These are phyloP conservation scores for Rutstroemia sp. DNA, from an alignment of 2,329 filamentous ascomycete species.

Conservation along the genomic window DNA sequence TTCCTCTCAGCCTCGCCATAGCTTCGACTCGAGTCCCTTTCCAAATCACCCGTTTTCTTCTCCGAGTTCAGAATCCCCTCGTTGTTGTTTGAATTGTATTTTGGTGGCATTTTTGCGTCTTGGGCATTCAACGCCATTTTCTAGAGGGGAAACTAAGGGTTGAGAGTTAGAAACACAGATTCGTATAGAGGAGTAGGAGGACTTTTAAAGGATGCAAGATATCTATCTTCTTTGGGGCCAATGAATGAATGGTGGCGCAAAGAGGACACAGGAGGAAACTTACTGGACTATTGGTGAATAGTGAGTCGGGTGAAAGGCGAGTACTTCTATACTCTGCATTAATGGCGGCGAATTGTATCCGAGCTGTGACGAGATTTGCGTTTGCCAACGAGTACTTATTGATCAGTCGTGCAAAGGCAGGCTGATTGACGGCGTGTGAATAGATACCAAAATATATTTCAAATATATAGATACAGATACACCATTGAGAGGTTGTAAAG, in stretches of 20 bases:
- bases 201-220: too few relatives aligned
- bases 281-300: conserved; percentile 10
- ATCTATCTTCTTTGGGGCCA: not conserved
- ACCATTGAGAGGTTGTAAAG: too few relatives aligned
- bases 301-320: not conserved
- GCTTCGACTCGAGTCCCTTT: not conserved
- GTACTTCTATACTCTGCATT: not conserved
- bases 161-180: not conserved
- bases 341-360: conserved; percentile 1
- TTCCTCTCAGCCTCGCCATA: not conserved
- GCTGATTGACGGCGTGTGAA: too few relatives aligned
- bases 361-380: too few relatives aligned
- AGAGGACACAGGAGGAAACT: not conserved
- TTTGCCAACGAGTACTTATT: not conserved
- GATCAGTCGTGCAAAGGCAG: not conserved
- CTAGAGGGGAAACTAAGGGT: conserved; percentile 1
- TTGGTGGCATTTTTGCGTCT: not conserved
- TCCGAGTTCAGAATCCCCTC: not conserved
- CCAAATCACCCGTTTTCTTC: not conserved
- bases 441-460: too few relatives aligned
- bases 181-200: not conserved
- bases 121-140: conserved; percentile 6
- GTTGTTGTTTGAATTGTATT: not conserved
- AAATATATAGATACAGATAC: too few relatives aligned
- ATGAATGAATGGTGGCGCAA: not conserved